These are phyloP conservation scores for Kandelia obovata DNA, from an alignment of 345 rosid species.

Conservation along the genomic window DNA sequence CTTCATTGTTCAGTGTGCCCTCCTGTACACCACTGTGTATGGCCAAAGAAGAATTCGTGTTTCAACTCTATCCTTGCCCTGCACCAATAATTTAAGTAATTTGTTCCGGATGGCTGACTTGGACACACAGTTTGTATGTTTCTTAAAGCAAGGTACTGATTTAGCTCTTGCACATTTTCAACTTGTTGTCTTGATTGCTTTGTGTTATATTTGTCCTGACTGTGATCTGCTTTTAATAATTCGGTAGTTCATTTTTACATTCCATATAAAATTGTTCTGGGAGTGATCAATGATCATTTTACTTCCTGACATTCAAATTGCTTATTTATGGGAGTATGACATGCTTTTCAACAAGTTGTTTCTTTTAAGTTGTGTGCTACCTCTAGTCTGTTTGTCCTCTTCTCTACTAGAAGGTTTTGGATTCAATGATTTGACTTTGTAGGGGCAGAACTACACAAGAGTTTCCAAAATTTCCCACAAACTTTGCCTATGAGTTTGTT, in stretches of 20 bases:
- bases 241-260: not conserved
- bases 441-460: too few relatives aligned
- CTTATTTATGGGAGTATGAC: not conserved
- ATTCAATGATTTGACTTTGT: not conserved
- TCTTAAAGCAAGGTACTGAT: conserved; percentile 85
- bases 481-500: too few relatives aligned
- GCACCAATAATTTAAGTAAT: conserved; percentile 85
- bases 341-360: conserved; percentile 1
- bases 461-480: too few relatives aligned
- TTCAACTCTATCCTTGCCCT: conserved; percentile 79
- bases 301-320: not conserved
- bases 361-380: not conserved
- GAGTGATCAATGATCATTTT: too few relatives aligned
- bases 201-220: too few relatives aligned
- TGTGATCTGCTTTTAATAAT: too few relatives aligned
- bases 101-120: conserved; percentile 92
- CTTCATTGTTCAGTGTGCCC: conserved; percentile 72
- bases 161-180: not conserved
- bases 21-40: conserved; percentile 83
- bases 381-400: not conserved
- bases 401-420: not conserved
- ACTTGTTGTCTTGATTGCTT: too few relatives aligned
- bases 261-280: not conserved
- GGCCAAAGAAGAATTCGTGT: conserved; percentile 98
- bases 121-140: conserved; percentile 90